Evolutionary conservation across 441 rosid genomes (phyloP).

Genomic region (Gossypium trilobum): DNA sequence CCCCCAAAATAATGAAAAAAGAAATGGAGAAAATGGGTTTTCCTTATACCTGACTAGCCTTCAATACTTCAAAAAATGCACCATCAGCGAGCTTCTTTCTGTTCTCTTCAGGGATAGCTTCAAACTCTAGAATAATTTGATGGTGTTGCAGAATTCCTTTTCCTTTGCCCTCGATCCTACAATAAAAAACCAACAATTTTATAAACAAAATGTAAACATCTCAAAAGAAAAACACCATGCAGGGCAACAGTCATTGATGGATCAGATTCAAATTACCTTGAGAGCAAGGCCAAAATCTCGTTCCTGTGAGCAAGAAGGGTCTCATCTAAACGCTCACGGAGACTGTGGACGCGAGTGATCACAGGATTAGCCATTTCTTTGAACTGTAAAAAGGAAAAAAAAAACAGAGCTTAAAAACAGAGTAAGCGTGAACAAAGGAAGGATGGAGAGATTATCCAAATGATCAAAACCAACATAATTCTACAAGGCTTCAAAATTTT

Average conservation of each 20-base stretch:
- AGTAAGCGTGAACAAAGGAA: not conserved
- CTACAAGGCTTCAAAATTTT: conserved; percentile 13
- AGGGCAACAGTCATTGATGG: not conserved
- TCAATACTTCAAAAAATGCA: conserved; percentile 53
- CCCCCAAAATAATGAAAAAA: not conserved
- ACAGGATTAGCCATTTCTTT: conserved; percentile 46
- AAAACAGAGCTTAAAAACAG: conserved; percentile 10
- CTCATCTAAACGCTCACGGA: conserved; percentile 79
- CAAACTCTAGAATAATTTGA: conserved; percentile 59
- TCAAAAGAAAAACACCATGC: not conserved
- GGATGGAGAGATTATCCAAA: not conserved
- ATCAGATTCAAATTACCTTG: conserved; percentile 42
- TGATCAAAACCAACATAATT: conserved; percentile 25
- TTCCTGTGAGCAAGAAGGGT: conserved; percentile 69
- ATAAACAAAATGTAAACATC: not conserved
- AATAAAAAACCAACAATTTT: not conserved
- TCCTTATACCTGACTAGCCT: conserved; percentile 43
- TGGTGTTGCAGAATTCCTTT: conserved; percentile 71
- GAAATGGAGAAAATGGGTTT: not conserved
- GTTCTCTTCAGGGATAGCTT: conserved; percentile 47
- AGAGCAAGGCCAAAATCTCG: conserved; percentile 73
- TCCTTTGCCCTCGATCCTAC: conserved; percentile 61
- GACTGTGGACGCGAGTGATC: conserved; percentile 79
- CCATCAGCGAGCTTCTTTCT: conserved; percentile 41
- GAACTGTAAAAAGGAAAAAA: not conserved